Evolutionary conservation across 73 alveolate species (phyloP), one percentile per base, ranked within the genome.

Genomic region (Effrenium voratum): DNA sequence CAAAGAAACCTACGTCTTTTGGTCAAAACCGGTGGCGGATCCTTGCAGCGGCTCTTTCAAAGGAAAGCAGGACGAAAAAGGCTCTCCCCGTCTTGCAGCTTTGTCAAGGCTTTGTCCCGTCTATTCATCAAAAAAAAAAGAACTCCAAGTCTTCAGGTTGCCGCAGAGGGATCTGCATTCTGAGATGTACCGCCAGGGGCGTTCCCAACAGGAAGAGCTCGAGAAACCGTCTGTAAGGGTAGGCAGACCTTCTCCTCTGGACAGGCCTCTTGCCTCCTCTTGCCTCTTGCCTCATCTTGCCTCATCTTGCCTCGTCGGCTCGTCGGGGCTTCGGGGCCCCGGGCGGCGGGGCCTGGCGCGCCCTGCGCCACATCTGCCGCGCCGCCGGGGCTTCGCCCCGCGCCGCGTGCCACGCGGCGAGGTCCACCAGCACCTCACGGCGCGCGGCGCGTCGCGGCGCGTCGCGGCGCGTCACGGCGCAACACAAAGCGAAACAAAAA

Each of bases 301-400:
- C 43, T 13, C 10, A n/a, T 26, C 38, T 12, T 4, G 19, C 12
- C 24, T 5, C 15, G 38, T 30, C 22, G 41, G 41, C 15, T 26
- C 22, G 0, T 28, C 1, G 43, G 32, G 26, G 26, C 43, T 5
- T 1, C 15, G 80, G 43, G 6, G 26, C 34, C 15, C 15, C 15
- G 26, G 44, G 1, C 47, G 32, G 41, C 8, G 41, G 15, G 15
- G 26, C 80, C 2, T 0, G 41, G 80, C 80, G 44, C 38, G 15
- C 41, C 47, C 26, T 32, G 5, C 34, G 34, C 47, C 43, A 19
- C 44, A 28, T 19, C 15, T 24, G 26, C 43, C 80, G 1, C 15
- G 87, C 32, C 57, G n/a, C 40, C 2, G 55, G 5, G 80, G 81
- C 94, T 85, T 85, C 94, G 30, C 94, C 94, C 30, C 94, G 40